Percentiles rank a stretch among this genome's conserved stretches.
These are phyloP conservation scores for Diplodia sapinea DNA, from an alignment of 2,329 filamentous ascomycete species.

Conservation along the genomic window DNA sequence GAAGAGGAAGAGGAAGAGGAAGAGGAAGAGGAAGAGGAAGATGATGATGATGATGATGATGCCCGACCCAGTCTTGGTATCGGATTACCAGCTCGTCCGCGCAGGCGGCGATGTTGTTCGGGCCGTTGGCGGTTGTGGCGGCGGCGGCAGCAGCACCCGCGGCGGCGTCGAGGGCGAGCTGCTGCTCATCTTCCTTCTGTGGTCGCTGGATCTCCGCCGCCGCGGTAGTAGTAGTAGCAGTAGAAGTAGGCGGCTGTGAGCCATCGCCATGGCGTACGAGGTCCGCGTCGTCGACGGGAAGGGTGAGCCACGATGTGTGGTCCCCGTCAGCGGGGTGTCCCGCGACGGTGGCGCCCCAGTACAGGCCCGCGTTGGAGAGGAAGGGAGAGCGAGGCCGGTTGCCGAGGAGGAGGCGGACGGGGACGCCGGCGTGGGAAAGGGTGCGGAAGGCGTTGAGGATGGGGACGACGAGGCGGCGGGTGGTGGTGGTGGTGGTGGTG, in stretches of 20 bases:
- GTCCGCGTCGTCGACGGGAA: background rate
- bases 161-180: background rate
- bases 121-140: background rate
- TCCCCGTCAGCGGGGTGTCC: background rate
- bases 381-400: background rate
- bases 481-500: background rate
- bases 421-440: background rate
- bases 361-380: conserved; percentile 2
- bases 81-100: conserved; percentile 17
- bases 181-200: background rate
- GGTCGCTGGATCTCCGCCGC: background rate
- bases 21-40: too few species aligned
- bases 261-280: background rate
- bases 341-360: conserved; percentile 3
- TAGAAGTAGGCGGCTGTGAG: background rate
- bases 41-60: too few species aligned
- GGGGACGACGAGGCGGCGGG: background rate
- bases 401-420: conserved; percentile 19
- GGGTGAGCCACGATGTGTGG: background rate
- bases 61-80: conserved; percentile 9
- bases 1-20: too few species aligned
- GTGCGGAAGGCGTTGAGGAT: background rate
- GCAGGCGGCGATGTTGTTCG: conserved; percentile 1
- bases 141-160: too few species aligned
- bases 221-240: too few species aligned